Evolutionary conservation across 164 flowering plant genomes (phyloP).

Genomic region (Taxillus chinensis): DNA sequence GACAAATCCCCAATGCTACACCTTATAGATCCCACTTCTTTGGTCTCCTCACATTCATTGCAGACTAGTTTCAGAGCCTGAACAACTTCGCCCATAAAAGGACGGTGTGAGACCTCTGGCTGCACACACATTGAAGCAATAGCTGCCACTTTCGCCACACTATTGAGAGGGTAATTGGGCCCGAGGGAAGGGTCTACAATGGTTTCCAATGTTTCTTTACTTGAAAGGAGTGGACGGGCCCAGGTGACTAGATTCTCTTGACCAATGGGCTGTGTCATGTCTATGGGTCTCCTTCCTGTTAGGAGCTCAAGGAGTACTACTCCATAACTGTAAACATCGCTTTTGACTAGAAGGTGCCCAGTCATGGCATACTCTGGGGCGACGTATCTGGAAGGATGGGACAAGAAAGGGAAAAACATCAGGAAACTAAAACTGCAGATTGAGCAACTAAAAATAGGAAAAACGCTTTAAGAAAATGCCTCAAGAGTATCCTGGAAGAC

Average conservation of each 20-base stretch:
- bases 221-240: constrained; percentile 88
- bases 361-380: constrained; percentile 99
- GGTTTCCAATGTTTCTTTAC: constrained; percentile 52
- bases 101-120: constrained; percentile 92
- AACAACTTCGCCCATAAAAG: constrained; percentile 97
- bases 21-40: constrained; percentile 29
- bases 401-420: neutral
- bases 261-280: constrained; percentile 87
- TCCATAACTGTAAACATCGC: constrained; percentile 97
- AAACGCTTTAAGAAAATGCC: no score
- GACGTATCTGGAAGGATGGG: constrained; percentile 44
- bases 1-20: constrained; percentile 40
- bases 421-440: no score
- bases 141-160: constrained; percentile 87
- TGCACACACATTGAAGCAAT: constrained; percentile 98
- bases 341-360: constrained; percentile 94
- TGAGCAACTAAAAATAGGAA: no score
- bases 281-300: constrained; percentile 85
- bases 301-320: constrained; percentile 93
- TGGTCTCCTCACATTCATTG: constrained; percentile 59
- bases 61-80: constrained; percentile 90
- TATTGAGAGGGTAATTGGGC: constrained; percentile 47
- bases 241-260: constrained; percentile 78
- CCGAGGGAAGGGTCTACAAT: constrained; percentile 58
- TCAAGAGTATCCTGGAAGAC: no score